A percentile compares a stretch with the other conserved stretches of the same genome.
Conservation (phyloP, 1,284 basidiomycete species). For the Fomitopsis schrenkii region DNA sequence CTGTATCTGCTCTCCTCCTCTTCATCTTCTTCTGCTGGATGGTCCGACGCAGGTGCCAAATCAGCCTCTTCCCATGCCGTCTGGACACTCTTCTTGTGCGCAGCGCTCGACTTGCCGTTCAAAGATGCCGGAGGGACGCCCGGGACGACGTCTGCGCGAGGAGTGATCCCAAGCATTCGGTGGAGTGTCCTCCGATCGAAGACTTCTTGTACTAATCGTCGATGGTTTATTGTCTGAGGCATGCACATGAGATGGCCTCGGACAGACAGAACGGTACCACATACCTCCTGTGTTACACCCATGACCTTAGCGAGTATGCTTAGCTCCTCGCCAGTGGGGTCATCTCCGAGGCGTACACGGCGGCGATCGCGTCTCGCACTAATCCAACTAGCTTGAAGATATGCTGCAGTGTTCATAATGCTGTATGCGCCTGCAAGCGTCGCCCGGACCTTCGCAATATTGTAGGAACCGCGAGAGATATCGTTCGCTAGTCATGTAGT, state of each 20-base stretch:
- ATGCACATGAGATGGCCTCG: background rate
- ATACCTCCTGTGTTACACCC: constrained; percentile 79
- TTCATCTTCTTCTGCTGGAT: constrained; percentile 21
- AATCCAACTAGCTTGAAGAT: constrained; percentile 54
- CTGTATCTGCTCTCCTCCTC: constrained; percentile 52
- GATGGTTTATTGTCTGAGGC: constrained; percentile 65
- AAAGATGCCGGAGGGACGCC: constrained; percentile 11
- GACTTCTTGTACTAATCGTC: constrained; percentile 64
- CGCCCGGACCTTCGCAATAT: constrained; percentile 77
- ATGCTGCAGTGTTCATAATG: constrained; percentile 73
- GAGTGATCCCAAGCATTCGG: constrained; percentile 51
- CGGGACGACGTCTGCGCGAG: constrained; percentile 13
- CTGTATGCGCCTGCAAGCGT: constrained; percentile 86
- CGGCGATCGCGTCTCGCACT: constrained; percentile 47
- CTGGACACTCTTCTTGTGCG: constrained; percentile 27
- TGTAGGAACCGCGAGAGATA: constrained; percentile 86
- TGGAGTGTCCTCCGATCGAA: constrained; percentile 65
- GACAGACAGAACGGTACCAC: background rate
- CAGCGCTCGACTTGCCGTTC: constrained; percentile 11
- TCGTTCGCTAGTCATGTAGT: constrained; percentile 69
- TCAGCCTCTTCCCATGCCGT: constrained; percentile 40
- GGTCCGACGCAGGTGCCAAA: constrained; percentile 23
- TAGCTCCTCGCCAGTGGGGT: constrained; percentile 57
- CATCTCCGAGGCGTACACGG: constrained; percentile 40
- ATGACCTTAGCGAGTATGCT: constrained; percentile 81